phyloP scores from a whole-genome alignment of 164 flowering plant species.

The Aristolochia fimbriata region DNA sequence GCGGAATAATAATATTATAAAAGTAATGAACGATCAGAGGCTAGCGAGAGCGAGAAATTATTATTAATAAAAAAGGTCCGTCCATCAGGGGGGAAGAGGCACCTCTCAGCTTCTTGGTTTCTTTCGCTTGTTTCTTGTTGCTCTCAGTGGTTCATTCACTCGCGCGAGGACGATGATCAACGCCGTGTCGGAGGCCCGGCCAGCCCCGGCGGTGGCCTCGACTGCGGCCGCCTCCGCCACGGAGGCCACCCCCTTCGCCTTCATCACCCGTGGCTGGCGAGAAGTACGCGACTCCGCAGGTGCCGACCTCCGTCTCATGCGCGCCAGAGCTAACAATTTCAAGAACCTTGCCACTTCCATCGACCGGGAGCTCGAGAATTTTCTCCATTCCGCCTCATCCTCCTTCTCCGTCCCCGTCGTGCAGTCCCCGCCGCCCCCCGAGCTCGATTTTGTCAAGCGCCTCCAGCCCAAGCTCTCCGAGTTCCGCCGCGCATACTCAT shows the following conservation, averaged over 20 bases:
- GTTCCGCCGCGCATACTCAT: constrained; percentile 55
- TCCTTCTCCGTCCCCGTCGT: constrained; percentile 15
- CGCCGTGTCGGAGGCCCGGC: constrained; percentile 15
- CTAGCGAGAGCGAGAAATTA: too few species aligned
- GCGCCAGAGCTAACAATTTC: constrained; percentile 49
- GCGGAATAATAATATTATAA: too few species aligned
- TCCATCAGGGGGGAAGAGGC: too few species aligned
- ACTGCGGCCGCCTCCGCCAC: constrained; percentile 17
- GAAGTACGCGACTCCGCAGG: constrained; percentile 64
- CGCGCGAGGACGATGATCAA: constrained; percentile 17
- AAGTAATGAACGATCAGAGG: too few species aligned
- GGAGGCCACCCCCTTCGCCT: constrained; percentile 29
- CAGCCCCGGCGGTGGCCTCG: constrained; percentile 23
- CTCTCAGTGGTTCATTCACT: too few species aligned
- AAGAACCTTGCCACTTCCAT: constrained; percentile 57
- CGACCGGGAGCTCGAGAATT: constrained; percentile 65
- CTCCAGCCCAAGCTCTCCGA: constrained; percentile 65
- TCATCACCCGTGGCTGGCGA: constrained; percentile 59
- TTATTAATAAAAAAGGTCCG: too few species aligned
- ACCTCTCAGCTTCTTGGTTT: too few species aligned
- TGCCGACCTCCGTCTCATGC: constrained; percentile 56
- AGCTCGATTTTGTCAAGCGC: constrained; percentile 60
- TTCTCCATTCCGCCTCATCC: constrained; percentile 41
- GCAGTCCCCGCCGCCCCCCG: constrained; percentile 20
- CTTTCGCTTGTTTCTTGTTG: too few species aligned